These are phyloP conservation scores for Penicillium salamii DNA, from an alignment of 495 filamentous ascomycete species.

Conservation along the genomic window DNA sequence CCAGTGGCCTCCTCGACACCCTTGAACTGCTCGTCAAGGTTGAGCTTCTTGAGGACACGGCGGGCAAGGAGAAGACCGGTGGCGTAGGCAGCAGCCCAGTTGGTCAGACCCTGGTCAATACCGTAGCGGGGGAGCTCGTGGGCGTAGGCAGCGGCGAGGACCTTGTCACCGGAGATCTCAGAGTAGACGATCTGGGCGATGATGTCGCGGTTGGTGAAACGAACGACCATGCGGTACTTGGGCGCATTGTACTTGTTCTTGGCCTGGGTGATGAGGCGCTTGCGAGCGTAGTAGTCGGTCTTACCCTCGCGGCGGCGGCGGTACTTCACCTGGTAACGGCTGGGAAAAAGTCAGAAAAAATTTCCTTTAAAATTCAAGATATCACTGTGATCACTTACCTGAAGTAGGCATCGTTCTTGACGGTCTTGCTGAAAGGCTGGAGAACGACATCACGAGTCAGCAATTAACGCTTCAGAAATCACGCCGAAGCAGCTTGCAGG, in stretches of 20 bases:
- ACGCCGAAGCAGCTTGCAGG: constrained; percentile 94
- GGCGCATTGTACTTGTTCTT: constrained; percentile 99
- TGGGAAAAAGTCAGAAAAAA: constrained; percentile 36
- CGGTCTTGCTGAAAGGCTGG: constrained; percentile 89
- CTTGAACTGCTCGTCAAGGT: constrained; percentile 81
- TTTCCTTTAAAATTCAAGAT: constrained; percentile 10
- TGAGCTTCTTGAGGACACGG: constrained; percentile 94
- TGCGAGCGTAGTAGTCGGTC: constrained; percentile 99
- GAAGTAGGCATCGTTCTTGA: constrained; percentile 98
- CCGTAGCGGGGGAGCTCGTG: constrained; percentile 98
- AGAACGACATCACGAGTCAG: constrained; percentile 73
- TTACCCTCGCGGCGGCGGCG: constrained; percentile 93
- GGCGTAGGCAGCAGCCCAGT: constrained; percentile 98
- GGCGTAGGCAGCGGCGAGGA: constrained; percentile 87
- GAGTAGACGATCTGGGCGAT: constrained; percentile 95
- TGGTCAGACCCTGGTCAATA: constrained; percentile 97
- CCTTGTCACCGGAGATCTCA: constrained; percentile 96
- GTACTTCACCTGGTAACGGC: constrained; percentile 99
- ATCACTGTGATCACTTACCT: constrained; percentile 58
- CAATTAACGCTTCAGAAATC: constrained; percentile 96
- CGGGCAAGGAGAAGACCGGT: constrained; percentile 96
- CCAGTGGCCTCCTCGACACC: constrained; percentile 95
- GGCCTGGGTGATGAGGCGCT: constrained; percentile 98
- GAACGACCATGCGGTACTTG: constrained; percentile 99
- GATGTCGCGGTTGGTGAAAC: constrained; percentile 99